phyloP scores from a whole-genome alignment of 179 eudicot genomes.

The Corrigiola litoralis region DNA sequence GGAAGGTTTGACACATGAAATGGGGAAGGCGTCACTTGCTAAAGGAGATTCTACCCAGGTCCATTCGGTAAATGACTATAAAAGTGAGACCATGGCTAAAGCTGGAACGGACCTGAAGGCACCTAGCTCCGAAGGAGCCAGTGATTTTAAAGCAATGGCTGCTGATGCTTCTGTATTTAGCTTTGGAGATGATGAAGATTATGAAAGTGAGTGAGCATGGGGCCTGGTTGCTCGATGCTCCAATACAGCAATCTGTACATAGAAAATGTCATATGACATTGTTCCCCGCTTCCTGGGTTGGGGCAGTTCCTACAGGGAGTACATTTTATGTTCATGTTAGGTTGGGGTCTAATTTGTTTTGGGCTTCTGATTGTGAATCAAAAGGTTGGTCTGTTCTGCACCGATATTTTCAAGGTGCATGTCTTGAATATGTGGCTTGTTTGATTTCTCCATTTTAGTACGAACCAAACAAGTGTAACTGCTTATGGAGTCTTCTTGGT shows the following conservation, averaged over 20 bases:
- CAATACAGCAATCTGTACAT: conserved; percentile 34
- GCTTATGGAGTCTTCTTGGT: not conserved
- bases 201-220: conserved; percentile 55
- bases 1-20: conserved; percentile 39
- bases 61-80: conserved; percentile 15
- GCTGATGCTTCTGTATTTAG: conserved; percentile 96
- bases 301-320: conserved; percentile 9
- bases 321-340: conserved; percentile 15
- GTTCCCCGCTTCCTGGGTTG: not conserved
- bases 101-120: conserved; percentile 14
- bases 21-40: conserved; percentile 46
- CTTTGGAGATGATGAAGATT: conserved; percentile 92
- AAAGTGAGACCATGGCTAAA: conserved; percentile 1
- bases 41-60: conserved; percentile 30
- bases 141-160: conserved; percentile 94
- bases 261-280: conserved; percentile 22
- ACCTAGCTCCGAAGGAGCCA: conserved; percentile 46
- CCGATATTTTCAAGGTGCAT: conserved; percentile 10
- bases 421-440: conserved; percentile 5
- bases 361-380: not conserved
- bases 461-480: conserved; percentile 9
- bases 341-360: conserved; percentile 3
- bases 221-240: not conserved
- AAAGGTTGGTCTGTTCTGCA: conserved; percentile 1
- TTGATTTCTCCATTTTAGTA: conserved; percentile 3